These are phyloP conservation scores for Barnettozyma sp. DNA, from an alignment of 805 yeast genomes.

Conservation along the genomic window DNA sequence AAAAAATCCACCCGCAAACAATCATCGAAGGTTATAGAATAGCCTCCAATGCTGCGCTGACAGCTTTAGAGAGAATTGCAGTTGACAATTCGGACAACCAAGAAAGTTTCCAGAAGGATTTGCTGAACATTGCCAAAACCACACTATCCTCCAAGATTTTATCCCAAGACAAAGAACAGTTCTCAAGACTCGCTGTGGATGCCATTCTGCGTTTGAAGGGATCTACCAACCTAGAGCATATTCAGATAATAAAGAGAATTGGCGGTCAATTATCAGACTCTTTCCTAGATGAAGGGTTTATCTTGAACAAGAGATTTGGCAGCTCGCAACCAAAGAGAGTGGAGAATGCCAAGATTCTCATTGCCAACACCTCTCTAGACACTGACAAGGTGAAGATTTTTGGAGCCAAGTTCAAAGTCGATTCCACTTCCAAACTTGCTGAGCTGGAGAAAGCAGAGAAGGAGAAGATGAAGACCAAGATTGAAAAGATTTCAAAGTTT, in stretches of 20 bases:
- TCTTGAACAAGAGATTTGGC: constrained; percentile 86
- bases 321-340: constrained; percentile 86
- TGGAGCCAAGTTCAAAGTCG: constrained; percentile 97
- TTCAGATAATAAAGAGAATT: constrained; percentile 85
- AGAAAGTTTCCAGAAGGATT: constrained; percentile 63
- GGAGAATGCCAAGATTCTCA: constrained; percentile 76
- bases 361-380: constrained; percentile 94
- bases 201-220: constrained; percentile 89
- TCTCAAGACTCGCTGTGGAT: constrained; percentile 86
- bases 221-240: constrained; percentile 82
- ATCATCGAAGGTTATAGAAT: constrained; percentile 93
- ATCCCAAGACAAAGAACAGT: constrained; percentile 89
- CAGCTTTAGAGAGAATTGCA: constrained; percentile 70
- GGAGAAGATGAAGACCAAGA: constrained; percentile 84
- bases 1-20: constrained; percentile 95
- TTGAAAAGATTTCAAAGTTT: constrained; percentile 81
- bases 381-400: constrained; percentile 96
- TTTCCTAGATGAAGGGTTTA: constrained; percentile 92
- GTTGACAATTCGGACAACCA: constrained; percentile 72
- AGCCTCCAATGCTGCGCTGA: constrained; percentile 79
- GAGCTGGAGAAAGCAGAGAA: constrained; percentile 90
- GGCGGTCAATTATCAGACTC: constrained; percentile 93
- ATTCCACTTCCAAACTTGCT: constrained; percentile 88
- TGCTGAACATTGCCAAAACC: constrained; percentile 83
- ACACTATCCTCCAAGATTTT: constrained; percentile 89